Conservation (phyloP, 495 filamentous ascomycete genomes). For the Aspergillus cavernicola region DNA sequence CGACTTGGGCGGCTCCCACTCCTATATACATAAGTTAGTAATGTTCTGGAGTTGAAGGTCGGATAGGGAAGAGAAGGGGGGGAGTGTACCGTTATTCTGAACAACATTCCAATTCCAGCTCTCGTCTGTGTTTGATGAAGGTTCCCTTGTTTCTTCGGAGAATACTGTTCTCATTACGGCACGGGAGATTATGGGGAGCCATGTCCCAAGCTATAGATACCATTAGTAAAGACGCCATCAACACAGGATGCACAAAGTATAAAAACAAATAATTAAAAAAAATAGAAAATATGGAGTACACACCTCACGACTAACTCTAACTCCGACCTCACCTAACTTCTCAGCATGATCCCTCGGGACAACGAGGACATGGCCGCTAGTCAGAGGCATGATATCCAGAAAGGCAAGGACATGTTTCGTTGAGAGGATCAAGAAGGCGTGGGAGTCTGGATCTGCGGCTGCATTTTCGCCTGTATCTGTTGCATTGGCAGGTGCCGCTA, state of each 20-base stretch:
- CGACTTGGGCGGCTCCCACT: slow-evolving; percentile 79
- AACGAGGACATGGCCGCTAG: slow-evolving; percentile 72
- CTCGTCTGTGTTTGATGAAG: slow-evolving; percentile 13
- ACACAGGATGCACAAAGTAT: neutral
- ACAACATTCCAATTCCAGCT: slow-evolving; percentile 84
- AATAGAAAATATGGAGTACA: no score
- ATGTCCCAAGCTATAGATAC: slow-evolving; percentile 51
- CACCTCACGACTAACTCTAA: slow-evolving; percentile 52
- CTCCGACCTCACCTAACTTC: slow-evolving; percentile 63
- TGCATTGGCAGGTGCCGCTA: neutral
- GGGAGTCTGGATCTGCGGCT: slow-evolving; percentile 19
- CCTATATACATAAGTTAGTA: slow-evolving; percentile 35
- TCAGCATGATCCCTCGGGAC: slow-evolving; percentile 66
- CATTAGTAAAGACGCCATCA: neutral
- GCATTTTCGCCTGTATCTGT: no score
- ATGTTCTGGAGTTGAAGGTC: neutral
- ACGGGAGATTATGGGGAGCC: slow-evolving; percentile 70
- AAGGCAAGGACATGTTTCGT: slow-evolving; percentile 74
- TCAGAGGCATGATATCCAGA: slow-evolving; percentile 85
- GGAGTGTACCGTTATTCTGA: slow-evolving; percentile 77
- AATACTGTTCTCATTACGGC: slow-evolving; percentile 57
- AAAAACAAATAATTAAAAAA: slow-evolving; percentile 1
- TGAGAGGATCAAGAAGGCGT: slow-evolving; percentile 68
- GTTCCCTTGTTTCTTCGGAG: slow-evolving; percentile 9
- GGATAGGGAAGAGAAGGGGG: neutral